Base-by-base conservation (phyloP, 2,329 filamentous ascomycete genomes). In the Didymella exigua region DNA sequence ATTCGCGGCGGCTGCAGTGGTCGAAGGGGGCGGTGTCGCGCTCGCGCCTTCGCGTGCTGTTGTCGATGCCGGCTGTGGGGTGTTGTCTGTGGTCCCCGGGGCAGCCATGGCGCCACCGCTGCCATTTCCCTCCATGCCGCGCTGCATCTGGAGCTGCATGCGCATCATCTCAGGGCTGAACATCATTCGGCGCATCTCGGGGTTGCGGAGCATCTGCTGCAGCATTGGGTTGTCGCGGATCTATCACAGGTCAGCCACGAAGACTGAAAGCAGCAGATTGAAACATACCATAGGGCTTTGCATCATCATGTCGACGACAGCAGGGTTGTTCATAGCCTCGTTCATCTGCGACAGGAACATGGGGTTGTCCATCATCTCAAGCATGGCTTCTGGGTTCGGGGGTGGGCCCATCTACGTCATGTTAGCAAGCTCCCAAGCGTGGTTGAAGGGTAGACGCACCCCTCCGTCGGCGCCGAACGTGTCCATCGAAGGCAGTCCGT, bases 401-500 rank as follows among this genome's bases (percentile, higher is more conserved):
- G 91, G 91, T 29, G 93, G 89, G 30, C 92, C 91, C 92, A 97
- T 97, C 92, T 96, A 40, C n/a, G 14, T 7, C 11, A 14, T 46
- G 54, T 73, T 56, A 74, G 65, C 49, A 57, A 55, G 36, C 14
- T 19, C 43, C 37, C 27, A 31, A 8, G 14, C 30, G 10, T 8
- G 4, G 27, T 21, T 24, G 29, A 14, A 4, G n/a, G 21, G 21
- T 7, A n/a, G 14, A 86, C 91, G 82, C 82, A 96, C 92, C 56
- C 93, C 93, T 68, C 93, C 93, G 72, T 98, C 93, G 23, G 93
- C 91, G 13, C 95, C 93, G 75, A 99, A 98, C 78, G 91, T 87
- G 60, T 93, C 90, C 59, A 89, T 87, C 50, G 89, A 91, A 3
- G 95, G 95, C 33, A 99, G 83, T 58, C 91, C 91, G 54, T 93